phyloP scores from a whole-genome alignment of 768 basidiomycete species.

The Nidula microcarpa region DNA sequence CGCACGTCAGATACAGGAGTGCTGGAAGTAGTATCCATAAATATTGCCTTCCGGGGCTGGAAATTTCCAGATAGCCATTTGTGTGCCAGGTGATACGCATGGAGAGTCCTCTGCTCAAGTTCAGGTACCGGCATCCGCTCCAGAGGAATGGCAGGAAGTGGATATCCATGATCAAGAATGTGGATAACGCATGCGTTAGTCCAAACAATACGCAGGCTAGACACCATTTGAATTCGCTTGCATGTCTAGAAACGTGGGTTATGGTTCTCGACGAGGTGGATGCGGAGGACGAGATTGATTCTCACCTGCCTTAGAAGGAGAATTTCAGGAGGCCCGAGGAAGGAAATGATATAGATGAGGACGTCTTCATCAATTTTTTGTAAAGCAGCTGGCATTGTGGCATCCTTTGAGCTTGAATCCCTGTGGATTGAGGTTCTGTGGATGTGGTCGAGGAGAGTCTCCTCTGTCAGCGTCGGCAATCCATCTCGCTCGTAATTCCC shows the following conservation, averaged over 20 bases:
- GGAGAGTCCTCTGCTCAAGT: slow-evolving; percentile 41
- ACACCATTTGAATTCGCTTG: slow-evolving; percentile 39
- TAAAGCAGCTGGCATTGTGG: no score
- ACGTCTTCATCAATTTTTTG: background rate
- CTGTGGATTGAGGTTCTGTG: no score
- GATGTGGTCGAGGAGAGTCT: no score
- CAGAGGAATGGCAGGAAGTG: slow-evolving; percentile 41
- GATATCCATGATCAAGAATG: slow-evolving; percentile 42
- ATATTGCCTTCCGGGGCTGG: slow-evolving; percentile 8
- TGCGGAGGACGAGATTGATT: background rate
- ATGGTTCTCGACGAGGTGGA: background rate
- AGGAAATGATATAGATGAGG: background rate
- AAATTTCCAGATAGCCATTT: slow-evolving; percentile 37
- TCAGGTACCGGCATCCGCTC: slow-evolving; percentile 31
- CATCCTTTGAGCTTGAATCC: no score
- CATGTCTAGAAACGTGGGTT: slow-evolving; percentile 38
- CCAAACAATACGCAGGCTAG: slow-evolving; percentile 54
- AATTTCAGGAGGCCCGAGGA: background rate
- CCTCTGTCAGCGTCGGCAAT: no score
- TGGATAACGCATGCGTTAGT: slow-evolving; percentile 40
- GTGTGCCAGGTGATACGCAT: slow-evolving; percentile 41
- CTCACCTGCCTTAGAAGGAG: background rate
- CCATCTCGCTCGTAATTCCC: no score
- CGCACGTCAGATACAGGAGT: slow-evolving; percentile 49
- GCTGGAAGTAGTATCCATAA: slow-evolving; percentile 29